A percentile compares a stretch with the other conserved stretches of the same genome.
These are phyloP conservation scores for Calonectria montana DNA, from an alignment of 2,329 filamentous ascomycete genomes.

Conservation along the genomic window DNA sequence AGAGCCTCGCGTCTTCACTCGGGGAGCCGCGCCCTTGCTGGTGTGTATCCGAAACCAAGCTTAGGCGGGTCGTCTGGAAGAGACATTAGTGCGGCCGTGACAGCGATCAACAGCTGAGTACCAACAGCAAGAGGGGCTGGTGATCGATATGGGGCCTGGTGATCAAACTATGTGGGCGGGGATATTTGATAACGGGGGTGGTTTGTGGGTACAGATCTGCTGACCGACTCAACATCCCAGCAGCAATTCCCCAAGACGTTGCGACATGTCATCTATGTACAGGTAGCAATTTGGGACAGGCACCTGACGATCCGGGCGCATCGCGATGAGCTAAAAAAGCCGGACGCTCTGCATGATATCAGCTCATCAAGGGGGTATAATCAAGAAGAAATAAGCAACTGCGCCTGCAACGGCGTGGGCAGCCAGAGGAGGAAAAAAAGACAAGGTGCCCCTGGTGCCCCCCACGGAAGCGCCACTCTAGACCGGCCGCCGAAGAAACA, in stretches of 20 bases:
- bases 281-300: background rate
- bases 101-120: background rate
- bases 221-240: conserved; percentile 22
- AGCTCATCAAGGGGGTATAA: conserved; percentile 18
- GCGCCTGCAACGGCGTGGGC: background rate
- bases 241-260: conserved; percentile 5
- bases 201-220: conserved; percentile 17
- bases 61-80: background rate
- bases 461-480: conserved; percentile 7
- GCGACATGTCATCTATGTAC: conserved; percentile 16
- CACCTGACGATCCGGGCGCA: background rate
- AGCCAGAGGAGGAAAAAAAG: background rate
- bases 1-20: background rate
- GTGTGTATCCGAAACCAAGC: background rate
- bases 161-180: conserved; percentile 16
- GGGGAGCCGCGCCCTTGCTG: background rate
- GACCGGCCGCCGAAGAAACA: background rate
- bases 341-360: conserved; percentile 6
- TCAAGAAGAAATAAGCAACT: conserved; percentile 36
- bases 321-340: background rate
- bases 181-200: conserved; percentile 2
- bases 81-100: conserved; percentile 4
- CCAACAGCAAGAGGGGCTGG: background rate
- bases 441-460: background rate
- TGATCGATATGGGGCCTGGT: conserved; percentile 4